Conservation (phyloP, 164 flowering plant species). For the Taxillus chinensis region DNA sequence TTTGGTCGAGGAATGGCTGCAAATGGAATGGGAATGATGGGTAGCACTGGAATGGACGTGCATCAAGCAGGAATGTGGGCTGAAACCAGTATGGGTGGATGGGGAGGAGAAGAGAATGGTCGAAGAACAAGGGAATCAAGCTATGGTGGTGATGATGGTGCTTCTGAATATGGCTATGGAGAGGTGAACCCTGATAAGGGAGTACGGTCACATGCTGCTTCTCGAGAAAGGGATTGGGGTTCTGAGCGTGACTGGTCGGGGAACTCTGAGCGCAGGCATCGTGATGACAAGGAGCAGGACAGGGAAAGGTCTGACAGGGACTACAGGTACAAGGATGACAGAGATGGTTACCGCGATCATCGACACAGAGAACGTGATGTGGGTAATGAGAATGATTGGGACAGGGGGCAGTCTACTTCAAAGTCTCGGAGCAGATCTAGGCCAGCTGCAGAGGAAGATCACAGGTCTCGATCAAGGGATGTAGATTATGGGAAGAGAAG, state of each 20-base stretch:
- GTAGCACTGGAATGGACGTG: slow-evolving; percentile 49
- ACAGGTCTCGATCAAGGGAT: slow-evolving; percentile 70
- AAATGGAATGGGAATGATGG: slow-evolving; percentile 72
- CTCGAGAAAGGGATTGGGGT: slow-evolving; percentile 55
- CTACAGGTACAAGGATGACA: slow-evolving; percentile 53
- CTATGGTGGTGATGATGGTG: slow-evolving; percentile 64
- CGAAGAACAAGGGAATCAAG: slow-evolving; percentile 53
- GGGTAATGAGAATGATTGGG: slow-evolving; percentile 59
- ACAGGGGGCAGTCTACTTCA: slow-evolving; percentile 65
- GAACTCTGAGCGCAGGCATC: slow-evolving; percentile 44
- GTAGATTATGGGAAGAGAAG: slow-evolving; percentile 80
- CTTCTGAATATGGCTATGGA: slow-evolving; percentile 59
- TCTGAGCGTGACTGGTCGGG: slow-evolving; percentile 60
- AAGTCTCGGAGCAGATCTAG: slow-evolving; percentile 64
- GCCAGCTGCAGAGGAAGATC: slow-evolving; percentile 51
- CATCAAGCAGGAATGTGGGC: slow-evolving; percentile 59
- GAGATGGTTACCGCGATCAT: slow-evolving; percentile 52
- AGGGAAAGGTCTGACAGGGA: slow-evolving; percentile 60
- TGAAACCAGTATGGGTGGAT: slow-evolving; percentile 56
- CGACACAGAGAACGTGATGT: slow-evolving; percentile 51
- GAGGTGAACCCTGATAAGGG: slow-evolving; percentile 52
- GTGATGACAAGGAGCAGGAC: slow-evolving; percentile 52
- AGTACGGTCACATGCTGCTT: slow-evolving; percentile 36
- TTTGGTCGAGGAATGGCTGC: slow-evolving; percentile 58
- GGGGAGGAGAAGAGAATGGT: slow-evolving; percentile 51